Base-by-base conservation (phyloP, 2,329 filamentous ascomycete genomes). In the Balansia obtecta region DNA sequence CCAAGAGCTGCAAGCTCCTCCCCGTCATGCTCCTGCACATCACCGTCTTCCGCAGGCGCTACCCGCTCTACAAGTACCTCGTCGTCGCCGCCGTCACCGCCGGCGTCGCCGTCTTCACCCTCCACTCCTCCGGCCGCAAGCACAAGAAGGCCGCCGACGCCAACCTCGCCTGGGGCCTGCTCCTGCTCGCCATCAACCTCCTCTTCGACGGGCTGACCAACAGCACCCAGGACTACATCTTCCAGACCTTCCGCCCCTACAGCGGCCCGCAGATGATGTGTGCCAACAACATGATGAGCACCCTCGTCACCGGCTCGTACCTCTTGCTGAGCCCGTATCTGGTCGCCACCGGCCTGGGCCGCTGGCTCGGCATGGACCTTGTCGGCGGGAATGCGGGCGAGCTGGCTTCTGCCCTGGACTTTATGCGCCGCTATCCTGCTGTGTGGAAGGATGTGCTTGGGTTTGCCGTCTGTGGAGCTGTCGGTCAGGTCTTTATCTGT, bases 261-360 rank as follows among this genome's bases (percentile, higher is more conserved):
- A 80, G 82, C 2, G 93, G 93, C 10, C 89, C 91, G 53, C 93
- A 98, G 76, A 98, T 98, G 93, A 98, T 98, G 93, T 94, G 90
- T 65, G 90, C 91, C 39, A 88, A 96, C 68, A 98, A 97, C 65
- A 72, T 95, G 50, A 85, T 97, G 67, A 85, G 80, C 59, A 91
- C 89, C 3, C 63, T 82, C 45, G 73, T 97, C 51, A 97, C 90
- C 3, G 74, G 79, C 18, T 63, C 71, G 0, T 97, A 95, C 61
- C 79, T 98, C 43, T 56, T 91, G 16, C 62, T 89, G 18, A 86
- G 83, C 59, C 93, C 93, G 0, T 88, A 84, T 71, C 67, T 96
- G n/a, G 85, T 85, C 0, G 72, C 76, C 51, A 88, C 81, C 1
- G 75, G 75, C 7, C 53, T 82, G 15, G 76, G 85, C 53, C 74